Evolutionary conservation across 352 stramenopile genomes (phyloP), one percentile per base, ranked within the genome.

Genomic region (Aphanomyces astaci): DNA sequence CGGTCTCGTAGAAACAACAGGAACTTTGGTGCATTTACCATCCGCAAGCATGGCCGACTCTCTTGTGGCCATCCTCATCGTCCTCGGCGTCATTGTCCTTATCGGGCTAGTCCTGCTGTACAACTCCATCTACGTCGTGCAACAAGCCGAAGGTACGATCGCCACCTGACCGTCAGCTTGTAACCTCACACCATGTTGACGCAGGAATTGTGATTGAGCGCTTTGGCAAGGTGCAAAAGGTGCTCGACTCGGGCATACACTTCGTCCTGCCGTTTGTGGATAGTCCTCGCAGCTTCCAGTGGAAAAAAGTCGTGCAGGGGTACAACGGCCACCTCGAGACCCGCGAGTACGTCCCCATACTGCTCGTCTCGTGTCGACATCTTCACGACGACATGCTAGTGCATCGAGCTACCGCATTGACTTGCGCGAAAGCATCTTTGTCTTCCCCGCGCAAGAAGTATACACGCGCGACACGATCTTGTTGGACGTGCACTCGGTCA

Each of bases 401-500:
- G 66, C 65, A 11, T 64, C 65, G 25, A 32, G 70, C 54, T 73
- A 72, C 59, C 71, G 71, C 63, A 63, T 78, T 19, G 73, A 78
- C 63, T 30, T 72, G 24, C 63, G 73, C 55, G 73, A 78, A 48
- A 70, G 46, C 48, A 70, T 78, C 24, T 78, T 78, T 31, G 72
- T 72, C 56, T 78, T 78, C 64, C 52, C 64, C 19, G 46, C 32
- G 49, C 73, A 78, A 66, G 70, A 77, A 63, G 73, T 78, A 25
- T 78, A 78, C 64, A 78, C 73, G n/a, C 43, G 46, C 24, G 69
- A 74, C 45, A 73, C 67, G 59, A 71, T 76, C 27, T 49, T 76
- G 22, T 63, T 76, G 24, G 60, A 71, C 56, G 64, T 73, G 49
- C 70, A 75, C 52, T 75, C 67, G 33, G 56, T 78, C 22, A 78